Base-by-base conservation (phyloP, 2,329 filamentous ascomycete species). In the Pezicula neosporulosa region DNA sequence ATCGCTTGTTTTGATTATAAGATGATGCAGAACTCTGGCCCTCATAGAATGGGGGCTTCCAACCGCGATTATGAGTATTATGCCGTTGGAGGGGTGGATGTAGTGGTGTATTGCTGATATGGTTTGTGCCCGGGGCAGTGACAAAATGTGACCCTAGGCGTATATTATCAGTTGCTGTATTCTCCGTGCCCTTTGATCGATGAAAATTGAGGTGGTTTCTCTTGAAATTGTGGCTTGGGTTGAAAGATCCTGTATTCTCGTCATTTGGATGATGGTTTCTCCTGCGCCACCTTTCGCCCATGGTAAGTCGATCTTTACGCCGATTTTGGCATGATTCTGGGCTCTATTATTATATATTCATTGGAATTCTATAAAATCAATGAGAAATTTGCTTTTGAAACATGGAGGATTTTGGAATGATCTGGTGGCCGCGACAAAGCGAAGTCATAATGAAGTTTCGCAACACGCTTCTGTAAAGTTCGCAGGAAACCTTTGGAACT, bases 361-460 rank as follows among this genome's bases (percentile, higher is more conserved):
- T 30, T 16, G 10, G 27, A 15, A 30, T 24, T 24, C 15, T 6
- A 12, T 16, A 19, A 13, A 28, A 6, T 47, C 19, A 42, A 41
- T 48, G n/a, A 9, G 27, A 27, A 21, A 1, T 47, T n/a, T 21
- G 27, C 37, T 47, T 24, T 37, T 47, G 30, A 41, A 27, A 21
- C 33, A 43, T 50, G n/a, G 49, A 56, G 44, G 24, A 15, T 16
- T 38, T 54, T 54, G 33, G 54, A 56, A 52, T 36, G 28, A 53
- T 54, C 52, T 47, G 39, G 44, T 19, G 21, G 12, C 21, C 30
- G 30, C 42, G 39, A 52, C 50, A 50, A 56, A 45, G 49, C 41
- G 13, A 16, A 42, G 7, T 12, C 9, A 45, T 21, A 48, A 48
- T 45, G 50, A n/a, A 10, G 45, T 45, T 48, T 52, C 50, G 41